A percentile compares a stretch with the other conserved stretches of the same genome.
Conservation (phyloP, 352 stramenopile species). For the Chrysophaeum taylorii region DNA sequence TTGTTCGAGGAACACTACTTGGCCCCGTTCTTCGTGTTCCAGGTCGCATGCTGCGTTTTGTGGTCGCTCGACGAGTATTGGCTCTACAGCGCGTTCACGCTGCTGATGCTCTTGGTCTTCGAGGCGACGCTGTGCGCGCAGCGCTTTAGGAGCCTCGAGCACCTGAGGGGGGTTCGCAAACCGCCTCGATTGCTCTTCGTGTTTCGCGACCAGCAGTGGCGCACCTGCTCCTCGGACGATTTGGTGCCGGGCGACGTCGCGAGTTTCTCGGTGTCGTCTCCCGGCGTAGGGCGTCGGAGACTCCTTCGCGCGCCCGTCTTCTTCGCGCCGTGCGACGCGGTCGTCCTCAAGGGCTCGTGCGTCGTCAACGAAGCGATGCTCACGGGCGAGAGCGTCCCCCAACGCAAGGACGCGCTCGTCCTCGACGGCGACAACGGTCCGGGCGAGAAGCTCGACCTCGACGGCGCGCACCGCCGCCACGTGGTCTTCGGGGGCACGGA, state of each 20-base stretch:
- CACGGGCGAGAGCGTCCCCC: constrained; percentile 92
- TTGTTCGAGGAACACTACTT: constrained; percentile 93
- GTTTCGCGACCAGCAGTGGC: constrained; percentile 51
- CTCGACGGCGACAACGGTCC: not conserved
- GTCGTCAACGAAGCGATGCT: constrained; percentile 98
- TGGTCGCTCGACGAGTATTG: constrained; percentile 99
- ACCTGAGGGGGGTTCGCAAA: constrained; percentile 73
- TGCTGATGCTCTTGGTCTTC: constrained; percentile 95
- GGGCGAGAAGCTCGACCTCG: constrained; percentile 14
- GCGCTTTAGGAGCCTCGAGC: constrained; percentile 84
- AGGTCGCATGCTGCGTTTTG: constrained; percentile 93
- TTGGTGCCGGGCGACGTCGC: constrained; percentile 49
- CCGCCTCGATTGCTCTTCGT: constrained; percentile 57
- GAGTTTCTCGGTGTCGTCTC: constrained; percentile 27
- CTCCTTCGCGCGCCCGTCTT: constrained; percentile 30
- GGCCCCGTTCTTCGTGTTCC: constrained; percentile 96
- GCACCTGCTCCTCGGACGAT: constrained; percentile 30
- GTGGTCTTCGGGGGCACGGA: constrained; percentile 52
- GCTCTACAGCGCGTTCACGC: constrained; percentile 97
- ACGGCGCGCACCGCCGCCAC: constrained; percentile 41
- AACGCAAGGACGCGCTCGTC: constrained; percentile 80
- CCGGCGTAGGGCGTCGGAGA: not conserved
- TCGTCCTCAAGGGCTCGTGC: constrained; percentile 82
- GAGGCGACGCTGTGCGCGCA: constrained; percentile 89
- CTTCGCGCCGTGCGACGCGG: constrained; percentile 81